These are phyloP conservation scores for Cryptococcus wingfieldii DNA, from an alignment of 1,284 basidiomycete species.

Conservation along the genomic window DNA sequence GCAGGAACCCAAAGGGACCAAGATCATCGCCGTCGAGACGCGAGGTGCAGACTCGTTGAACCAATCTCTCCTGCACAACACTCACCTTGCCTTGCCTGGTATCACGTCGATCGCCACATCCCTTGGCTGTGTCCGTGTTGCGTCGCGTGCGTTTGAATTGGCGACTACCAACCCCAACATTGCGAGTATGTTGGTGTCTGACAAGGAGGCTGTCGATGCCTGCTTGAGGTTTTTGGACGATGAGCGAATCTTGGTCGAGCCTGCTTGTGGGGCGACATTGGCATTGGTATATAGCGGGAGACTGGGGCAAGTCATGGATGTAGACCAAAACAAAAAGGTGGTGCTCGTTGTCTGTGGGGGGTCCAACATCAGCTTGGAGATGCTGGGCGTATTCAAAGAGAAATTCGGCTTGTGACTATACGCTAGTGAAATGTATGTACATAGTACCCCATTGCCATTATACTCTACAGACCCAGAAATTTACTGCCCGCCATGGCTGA, in stretches of 20 bases:
- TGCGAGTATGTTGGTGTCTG: constrained; percentile 15
- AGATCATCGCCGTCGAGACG: constrained; percentile 21
- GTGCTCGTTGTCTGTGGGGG: constrained; percentile 15
- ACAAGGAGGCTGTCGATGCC: constrained; percentile 19
- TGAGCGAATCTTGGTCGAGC: constrained; percentile 25
- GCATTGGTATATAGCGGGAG: constrained; percentile 16
- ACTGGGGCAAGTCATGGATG: constrained; percentile 2
- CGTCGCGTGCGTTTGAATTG: constrained; percentile 10
- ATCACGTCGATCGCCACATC: constrained; percentile 28
- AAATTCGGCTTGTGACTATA: constrained; percentile 1
- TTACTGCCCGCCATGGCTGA: constrained; percentile 49
- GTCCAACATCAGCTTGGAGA: constrained; percentile 15
- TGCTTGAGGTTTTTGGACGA: constrained; percentile 23
- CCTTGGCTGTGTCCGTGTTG: constrained; percentile 18
- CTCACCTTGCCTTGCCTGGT: constrained; percentile 19
- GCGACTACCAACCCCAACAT: constrained; percentile 2
- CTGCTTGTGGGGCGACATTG: constrained; percentile 25
- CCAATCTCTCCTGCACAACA: constrained; percentile 8
- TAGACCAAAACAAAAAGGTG: constrained; percentile 2
- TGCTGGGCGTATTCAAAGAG: constrained; percentile 14
- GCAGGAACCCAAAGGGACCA: background rate
- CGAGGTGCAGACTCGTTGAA: constrained; percentile 21
- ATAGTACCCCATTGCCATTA: too few relatives aligned
- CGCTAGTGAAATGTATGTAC: background rate
- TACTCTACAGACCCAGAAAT: too few relatives aligned